Evolutionary conservation across 1,284 basidiomycete genomes (phyloP).

Genomic region (Marasmius oreades): DNA sequence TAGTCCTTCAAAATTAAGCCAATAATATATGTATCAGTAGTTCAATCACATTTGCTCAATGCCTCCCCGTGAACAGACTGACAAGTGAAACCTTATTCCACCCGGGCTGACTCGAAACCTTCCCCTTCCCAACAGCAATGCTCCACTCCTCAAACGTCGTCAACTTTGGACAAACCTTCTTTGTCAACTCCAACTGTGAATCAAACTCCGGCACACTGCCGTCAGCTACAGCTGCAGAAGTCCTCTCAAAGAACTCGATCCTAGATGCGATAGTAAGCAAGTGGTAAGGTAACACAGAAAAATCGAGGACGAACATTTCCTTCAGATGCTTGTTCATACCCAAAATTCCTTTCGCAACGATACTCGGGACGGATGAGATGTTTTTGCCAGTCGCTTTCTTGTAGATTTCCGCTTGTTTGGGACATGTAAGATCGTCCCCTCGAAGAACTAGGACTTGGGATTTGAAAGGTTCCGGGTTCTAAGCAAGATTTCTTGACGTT

Average conservation of each 20-base stretch:
- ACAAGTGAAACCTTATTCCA: slow-evolving; percentile 34
- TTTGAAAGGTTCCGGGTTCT: slow-evolving; percentile 25
- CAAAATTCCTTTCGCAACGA: slow-evolving; percentile 25
- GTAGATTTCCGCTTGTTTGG: slow-evolving; percentile 28
- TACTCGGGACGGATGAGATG: slow-evolving; percentile 27
- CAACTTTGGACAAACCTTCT: slow-evolving; percentile 20
- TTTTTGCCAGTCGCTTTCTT: slow-evolving; percentile 28
- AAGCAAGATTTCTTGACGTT: neutral
- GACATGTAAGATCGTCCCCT: slow-evolving; percentile 29
- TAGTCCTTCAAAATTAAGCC: no score
- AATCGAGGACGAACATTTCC: slow-evolving; percentile 25
- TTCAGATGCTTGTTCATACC: slow-evolving; percentile 28
- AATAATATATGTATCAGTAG: no score
- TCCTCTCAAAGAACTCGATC: neutral
- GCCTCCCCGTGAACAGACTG: slow-evolving; percentile 22
- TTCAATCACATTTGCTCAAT: no score
- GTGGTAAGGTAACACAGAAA: neutral
- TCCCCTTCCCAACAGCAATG: slow-evolving; percentile 10
- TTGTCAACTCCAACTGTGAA: slow-evolving; percentile 20
- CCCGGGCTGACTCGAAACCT: slow-evolving; percentile 10
- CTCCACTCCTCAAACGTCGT: slow-evolving; percentile 31
- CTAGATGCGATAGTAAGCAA: slow-evolving; percentile 16
- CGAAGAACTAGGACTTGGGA: slow-evolving; percentile 27
- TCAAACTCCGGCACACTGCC: slow-evolving; percentile 18
- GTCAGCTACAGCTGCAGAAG: slow-evolving; percentile 11